These are phyloP conservation scores for Umbilicus rupestris DNA, from an alignment of 164 flowering plant genomes.

Conservation along the genomic window DNA sequence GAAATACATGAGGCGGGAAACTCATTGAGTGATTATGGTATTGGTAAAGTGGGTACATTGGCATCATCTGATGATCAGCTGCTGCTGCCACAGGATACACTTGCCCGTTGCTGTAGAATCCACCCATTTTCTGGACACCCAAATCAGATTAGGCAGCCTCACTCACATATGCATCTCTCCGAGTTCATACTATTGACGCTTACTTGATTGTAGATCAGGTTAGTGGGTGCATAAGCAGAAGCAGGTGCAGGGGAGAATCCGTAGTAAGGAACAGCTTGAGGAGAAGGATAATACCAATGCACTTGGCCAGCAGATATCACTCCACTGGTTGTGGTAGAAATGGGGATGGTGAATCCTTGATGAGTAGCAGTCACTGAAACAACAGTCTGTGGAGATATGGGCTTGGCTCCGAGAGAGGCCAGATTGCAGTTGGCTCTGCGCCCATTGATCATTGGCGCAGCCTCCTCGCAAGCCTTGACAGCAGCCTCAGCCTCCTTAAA, in stretches of 20 bases:
- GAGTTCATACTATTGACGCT: neutral
- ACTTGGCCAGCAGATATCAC: neutral
- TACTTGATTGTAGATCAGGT: constrained; percentile 2
- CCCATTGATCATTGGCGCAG: neutral
- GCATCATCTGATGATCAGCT: neutral
- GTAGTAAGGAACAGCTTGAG: constrained; percentile 1
- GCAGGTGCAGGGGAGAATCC: neutral
- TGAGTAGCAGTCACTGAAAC: neutral
- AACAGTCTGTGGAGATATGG: neutral
- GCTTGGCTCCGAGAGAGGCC: neutral
- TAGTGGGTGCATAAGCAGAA: neutral
- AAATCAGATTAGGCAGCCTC: neutral
- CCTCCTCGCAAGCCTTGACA: neutral
- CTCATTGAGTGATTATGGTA: constrained; percentile 1
- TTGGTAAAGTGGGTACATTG: constrained; percentile 2
- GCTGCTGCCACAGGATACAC: neutral
- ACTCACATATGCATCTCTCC: no score
- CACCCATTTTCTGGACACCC: constrained; percentile 1
- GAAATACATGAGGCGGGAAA: neutral
- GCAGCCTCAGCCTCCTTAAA: constrained; percentile 7
- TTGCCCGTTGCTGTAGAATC: constrained; percentile 4
- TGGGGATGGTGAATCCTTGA: neutral
- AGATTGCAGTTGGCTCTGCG: constrained; percentile 7
- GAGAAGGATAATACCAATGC: neutral
- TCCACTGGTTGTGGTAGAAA: neutral